Conservation (phyloP, 805 yeast species). For the Barnettozyma populi region DNA sequence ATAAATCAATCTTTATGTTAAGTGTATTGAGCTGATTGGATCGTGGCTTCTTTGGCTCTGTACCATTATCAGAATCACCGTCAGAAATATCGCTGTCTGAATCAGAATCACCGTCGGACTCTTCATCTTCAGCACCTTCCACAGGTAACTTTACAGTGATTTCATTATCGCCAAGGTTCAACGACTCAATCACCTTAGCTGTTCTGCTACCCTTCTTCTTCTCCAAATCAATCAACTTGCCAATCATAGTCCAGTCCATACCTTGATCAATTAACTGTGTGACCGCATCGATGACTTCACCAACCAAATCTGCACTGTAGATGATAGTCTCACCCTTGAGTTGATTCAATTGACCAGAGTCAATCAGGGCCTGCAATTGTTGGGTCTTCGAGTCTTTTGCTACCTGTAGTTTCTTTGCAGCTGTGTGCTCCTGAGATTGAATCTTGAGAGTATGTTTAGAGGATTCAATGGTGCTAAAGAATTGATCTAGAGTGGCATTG, state of each 20-base stretch:
- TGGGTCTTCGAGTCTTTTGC: conserved; percentile 70
- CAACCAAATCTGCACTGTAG: conserved; percentile 62
- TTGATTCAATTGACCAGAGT: conserved; percentile 58
- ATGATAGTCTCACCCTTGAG: conserved; percentile 71
- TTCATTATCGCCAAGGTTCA: conserved; percentile 64
- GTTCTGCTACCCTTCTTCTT: conserved; percentile 56
- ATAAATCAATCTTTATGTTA: conserved; percentile 60
- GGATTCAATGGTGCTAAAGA: conserved; percentile 81
- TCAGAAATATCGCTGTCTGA: conserved; percentile 23
- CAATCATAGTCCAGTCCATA: conserved; percentile 93
- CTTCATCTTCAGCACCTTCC: conserved; percentile 32
- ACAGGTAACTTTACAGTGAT: conserved; percentile 52
- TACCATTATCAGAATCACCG: conserved; percentile 10
- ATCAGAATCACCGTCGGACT: conserved; percentile 26
- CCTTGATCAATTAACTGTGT: conserved; percentile 67
- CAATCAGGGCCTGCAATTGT: conserved; percentile 60
- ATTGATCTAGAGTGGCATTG: conserved; percentile 75
- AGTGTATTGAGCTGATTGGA: conserved; percentile 23
- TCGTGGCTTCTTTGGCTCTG: conserved; percentile 2
- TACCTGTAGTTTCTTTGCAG: conserved; percentile 64
- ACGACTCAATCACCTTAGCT: conserved; percentile 57
- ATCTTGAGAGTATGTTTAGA: conserved; percentile 68
- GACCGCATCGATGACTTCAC: conserved; percentile 63
- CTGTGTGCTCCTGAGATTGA: conserved; percentile 72
- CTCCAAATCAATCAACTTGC: conserved; percentile 64